phyloP scores from a whole-genome alignment of 2,329 filamentous ascomycete genomes.

The Penicillium sclerotiorum region DNA sequence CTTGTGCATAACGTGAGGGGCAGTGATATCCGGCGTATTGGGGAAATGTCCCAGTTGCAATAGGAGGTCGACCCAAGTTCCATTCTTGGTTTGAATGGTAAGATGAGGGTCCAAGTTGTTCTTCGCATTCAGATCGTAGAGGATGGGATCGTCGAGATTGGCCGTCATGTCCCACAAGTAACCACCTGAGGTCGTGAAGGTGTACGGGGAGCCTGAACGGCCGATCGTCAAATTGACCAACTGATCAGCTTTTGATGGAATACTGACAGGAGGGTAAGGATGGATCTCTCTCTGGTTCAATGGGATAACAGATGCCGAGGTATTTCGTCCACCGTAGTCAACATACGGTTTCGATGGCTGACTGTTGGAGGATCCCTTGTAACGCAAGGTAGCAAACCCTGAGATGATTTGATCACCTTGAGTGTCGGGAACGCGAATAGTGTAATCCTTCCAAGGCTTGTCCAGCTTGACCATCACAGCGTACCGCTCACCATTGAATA shows the following conservation, averaged over 20 bases:
- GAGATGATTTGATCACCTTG: constrained; percentile 57
- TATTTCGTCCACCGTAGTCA: constrained; percentile 20
- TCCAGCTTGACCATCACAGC: constrained; percentile 36
- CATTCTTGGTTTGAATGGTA: constrained; percentile 51
- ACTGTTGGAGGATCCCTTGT: constrained; percentile 29
- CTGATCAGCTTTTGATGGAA: constrained; percentile 42
- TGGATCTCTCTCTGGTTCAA: constrained; percentile 12
- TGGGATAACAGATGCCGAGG: constrained; percentile 12
- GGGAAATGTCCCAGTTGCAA: constrained; percentile 31
- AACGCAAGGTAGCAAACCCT: constrained; percentile 53
- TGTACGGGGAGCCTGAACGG: constrained; percentile 13
- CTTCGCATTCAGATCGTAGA: constrained; percentile 33
- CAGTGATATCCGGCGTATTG: constrained; percentile 44
- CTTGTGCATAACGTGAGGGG: constrained; percentile 65
- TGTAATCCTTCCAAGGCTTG: constrained; percentile 11
- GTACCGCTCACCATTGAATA: constrained; percentile 44
- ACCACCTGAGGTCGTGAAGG: constrained; percentile 15
- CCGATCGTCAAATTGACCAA: constrained; percentile 42
- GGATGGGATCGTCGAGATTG: constrained; percentile 36
- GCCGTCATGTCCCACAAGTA: constrained; percentile 14
- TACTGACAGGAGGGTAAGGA: constrained; percentile 13
- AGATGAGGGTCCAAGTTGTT: constrained; percentile 31
- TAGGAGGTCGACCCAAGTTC: constrained; percentile 57
- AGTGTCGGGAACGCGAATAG: constrained; percentile 25
- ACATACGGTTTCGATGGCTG: constrained; percentile 38